Conservation (phyloP, 2,329 filamentous ascomycete genomes). For the Hymenoscyphus linearis region DNA sequence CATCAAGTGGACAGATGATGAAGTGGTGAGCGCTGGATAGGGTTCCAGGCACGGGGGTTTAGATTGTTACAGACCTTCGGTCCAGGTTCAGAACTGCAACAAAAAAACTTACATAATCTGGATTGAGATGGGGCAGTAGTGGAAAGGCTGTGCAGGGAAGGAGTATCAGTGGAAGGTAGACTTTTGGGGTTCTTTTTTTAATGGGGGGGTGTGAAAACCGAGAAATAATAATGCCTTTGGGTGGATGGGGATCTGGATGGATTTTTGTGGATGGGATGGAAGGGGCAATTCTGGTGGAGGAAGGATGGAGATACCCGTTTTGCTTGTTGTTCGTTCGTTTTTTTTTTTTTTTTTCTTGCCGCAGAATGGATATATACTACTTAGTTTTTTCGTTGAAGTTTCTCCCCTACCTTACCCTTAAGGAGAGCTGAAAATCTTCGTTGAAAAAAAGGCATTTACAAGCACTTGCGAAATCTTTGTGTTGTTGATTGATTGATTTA, state of each 20-base stretch:
- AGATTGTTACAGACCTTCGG: not conserved
- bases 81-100: not conserved
- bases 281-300: not conserved
- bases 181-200: not conserved
- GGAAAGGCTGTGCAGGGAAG: too few species aligned
- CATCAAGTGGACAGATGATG: not conserved
- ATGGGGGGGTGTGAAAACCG: not conserved
- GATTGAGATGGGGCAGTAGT: not conserved
- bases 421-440: too few species aligned
- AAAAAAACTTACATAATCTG: not conserved
- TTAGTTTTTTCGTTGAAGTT: too few species aligned
- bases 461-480: too few species aligned
- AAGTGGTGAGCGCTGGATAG: not conserved
- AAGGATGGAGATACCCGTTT: not conserved
- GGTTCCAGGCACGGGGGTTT: not conserved
- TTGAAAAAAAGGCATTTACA: too few species aligned
- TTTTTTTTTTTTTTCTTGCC: not conserved
- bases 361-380: not conserved
- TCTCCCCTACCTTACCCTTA: too few species aligned
- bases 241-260: not conserved
- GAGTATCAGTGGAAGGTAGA: not conserved
- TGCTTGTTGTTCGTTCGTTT: not conserved
- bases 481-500: too few species aligned
- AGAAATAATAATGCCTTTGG: not conserved
- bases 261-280: not conserved